Conservation (phyloP, 352 stramenopile genomes). For the Phytophthora meadii region DNA sequence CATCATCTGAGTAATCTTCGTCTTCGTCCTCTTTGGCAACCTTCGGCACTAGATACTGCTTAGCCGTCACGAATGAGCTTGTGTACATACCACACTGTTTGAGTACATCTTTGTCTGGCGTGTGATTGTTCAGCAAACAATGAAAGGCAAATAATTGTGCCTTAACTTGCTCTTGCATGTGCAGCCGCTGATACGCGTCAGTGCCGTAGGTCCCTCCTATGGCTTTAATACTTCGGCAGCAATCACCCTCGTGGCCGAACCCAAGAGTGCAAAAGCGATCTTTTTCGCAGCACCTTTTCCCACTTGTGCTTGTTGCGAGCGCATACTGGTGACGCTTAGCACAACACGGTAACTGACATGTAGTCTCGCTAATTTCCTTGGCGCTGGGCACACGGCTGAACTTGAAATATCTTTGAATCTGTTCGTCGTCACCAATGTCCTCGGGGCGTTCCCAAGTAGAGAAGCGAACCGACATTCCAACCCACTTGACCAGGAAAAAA, state of each 20-base stretch:
- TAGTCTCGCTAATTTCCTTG: constrained; percentile 85
- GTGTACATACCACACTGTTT: constrained; percentile 88
- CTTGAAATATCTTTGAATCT: constrained; percentile 92
- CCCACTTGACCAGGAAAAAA: constrained; percentile 91
- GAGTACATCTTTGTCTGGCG: constrained; percentile 83
- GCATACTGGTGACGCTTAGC: constrained; percentile 78
- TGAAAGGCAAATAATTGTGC: constrained; percentile 90
- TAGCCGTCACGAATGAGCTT: constrained; percentile 81
- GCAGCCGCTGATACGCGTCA: constrained; percentile 62
- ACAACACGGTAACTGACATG: constrained; percentile 87
- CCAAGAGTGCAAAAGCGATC: constrained; percentile 88
- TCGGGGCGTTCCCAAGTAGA: constrained; percentile 90
- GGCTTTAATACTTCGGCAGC: constrained; percentile 78
- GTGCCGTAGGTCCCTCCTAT: constrained; percentile 78
- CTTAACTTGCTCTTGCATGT: constrained; percentile 89
- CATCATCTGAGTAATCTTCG: constrained; percentile 83
- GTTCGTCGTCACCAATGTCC: constrained; percentile 89
- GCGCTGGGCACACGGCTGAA: constrained; percentile 82
- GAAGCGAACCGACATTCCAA: constrained; percentile 84
- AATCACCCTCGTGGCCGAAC: constrained; percentile 73
- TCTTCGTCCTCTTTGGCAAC: constrained; percentile 62
- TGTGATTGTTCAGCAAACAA: constrained; percentile 89
- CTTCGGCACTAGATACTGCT: constrained; percentile 68
- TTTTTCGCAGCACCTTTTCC: constrained; percentile 73
- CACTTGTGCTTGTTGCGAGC: constrained; percentile 41